Base-by-base conservation (phyloP, 768 basidiomycete species). In the Boletus edulis region DNA sequence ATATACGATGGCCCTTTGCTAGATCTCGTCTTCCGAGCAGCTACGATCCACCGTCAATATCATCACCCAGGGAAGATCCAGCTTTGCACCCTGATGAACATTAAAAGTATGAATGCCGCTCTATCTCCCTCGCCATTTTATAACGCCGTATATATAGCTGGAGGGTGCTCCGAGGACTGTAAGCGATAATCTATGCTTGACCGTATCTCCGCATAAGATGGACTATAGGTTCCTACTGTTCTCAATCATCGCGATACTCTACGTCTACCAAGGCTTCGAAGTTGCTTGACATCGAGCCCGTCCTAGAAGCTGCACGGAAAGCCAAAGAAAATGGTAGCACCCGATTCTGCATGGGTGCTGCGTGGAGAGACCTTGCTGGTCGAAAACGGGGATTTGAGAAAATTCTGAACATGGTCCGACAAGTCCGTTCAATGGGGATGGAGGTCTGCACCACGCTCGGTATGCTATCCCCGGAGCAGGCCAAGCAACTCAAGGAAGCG, bases 371-470 rank as follows among this genome's bases (percentile, higher is more conserved):
- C 68, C 82, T 98, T 52, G 85, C 89, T 11, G 94, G 96, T 3
- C 83, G 92, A 59, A 97, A 96, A 72, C 81, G 91, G 41, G 94
- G 95, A 0, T 98, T 98, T 60, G 91, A 97, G 69, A 82, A 84
- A 63, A 98, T 98, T 64, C 75, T 98, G 59, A 77, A 84, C 59
- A 98, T 98, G 94, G 95, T 98, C 54, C 78, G 80, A 35, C 82
- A 91, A 71, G 85, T 93, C 70, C 85, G 95, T 60, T 90, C 83
- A 18, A 94, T 98, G 91, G 95, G 88, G 39, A 97, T 99, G 96
- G 96, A 99, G 74, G 96, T 99, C 24, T 99, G 96, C 77, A 98
- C 96, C 40, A 99, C 96, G 5, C 83, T 99, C 31, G 96, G 96
- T 44, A 98, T 99, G 96, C 79, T 99, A 45, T 84, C 86, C 12